Evolutionary conservation across 78 protist genomes (phyloP), one percentile per base, ranked within the genome.

Genomic region (Ministeria vibrans): DNA sequence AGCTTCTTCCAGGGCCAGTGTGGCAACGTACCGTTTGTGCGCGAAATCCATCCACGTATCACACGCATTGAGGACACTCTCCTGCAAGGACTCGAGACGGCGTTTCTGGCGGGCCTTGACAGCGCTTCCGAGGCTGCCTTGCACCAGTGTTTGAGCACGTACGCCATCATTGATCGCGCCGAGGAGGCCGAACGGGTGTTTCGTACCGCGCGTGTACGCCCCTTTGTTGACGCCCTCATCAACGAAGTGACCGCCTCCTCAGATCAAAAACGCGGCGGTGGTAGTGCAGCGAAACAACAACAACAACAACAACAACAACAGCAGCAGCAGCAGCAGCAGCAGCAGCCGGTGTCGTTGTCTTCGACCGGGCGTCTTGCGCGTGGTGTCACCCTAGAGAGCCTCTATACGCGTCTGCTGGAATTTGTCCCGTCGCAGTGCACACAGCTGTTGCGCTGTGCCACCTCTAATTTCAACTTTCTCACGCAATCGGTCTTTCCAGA

Each of bases 1-100:
- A 46, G 74, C 36, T 81, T 59, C 81, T 77, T 62, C 18, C 34
- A 27, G 32, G 18, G 34, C 30, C 64, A 59, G 27, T 22, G 64
- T 22, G 34, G 64, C 64, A n/a, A 59, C 25, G 6, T 20, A 27
- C 64, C 64, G 3, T 59, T 59, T 22, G 25, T 59, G 34, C 64
- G 25, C 11, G 25, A 5, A 3, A 23, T 59, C 32, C 64, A 59
- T 22, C 64, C 18, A n/a, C 64, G 64, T n/a, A 59, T 59, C 64
- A 27, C 64, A 9, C 6, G 9, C 25, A 22, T 59, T 2, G 25
- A 22, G 64, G 25, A 22, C 64, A 59, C 25, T 20, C 64, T 59
- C 30, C 11, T 4, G 11, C 34, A 22, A n/a, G 11, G 32, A 4
- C 64, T 59, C 18, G 30, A 59, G 25, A 4, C 32, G 64, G 6